phyloP scores from a whole-genome alignment of 345 rosid genomes.

The Chamaenerion angustifolium region DNA sequence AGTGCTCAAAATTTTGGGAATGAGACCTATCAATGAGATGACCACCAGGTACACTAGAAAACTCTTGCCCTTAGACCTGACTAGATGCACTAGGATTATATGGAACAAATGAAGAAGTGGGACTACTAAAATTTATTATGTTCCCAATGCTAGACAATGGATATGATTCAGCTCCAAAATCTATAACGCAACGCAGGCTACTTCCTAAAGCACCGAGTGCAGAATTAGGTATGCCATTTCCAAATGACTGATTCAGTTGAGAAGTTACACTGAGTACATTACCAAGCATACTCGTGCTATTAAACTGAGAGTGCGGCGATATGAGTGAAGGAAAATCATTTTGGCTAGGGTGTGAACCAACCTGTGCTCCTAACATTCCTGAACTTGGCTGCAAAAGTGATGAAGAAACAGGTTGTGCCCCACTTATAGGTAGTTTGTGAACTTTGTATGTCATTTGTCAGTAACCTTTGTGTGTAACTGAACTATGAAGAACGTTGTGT shows the following conservation, averaged over 20 bases:
- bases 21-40: slow-evolving; percentile 66
- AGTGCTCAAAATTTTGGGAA: slow-evolving; percentile 50
- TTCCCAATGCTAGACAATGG: slow-evolving; percentile 51
- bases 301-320: slow-evolving; percentile 59
- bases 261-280: slow-evolving; percentile 64
- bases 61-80: slow-evolving; percentile 74
- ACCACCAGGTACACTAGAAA: slow-evolving; percentile 41
- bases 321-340: slow-evolving; percentile 50
- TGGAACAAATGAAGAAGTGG: slow-evolving; percentile 44
- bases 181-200: slow-evolving; percentile 44
- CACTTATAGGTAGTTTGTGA: slow-evolving; percentile 74
- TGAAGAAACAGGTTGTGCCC: slow-evolving; percentile 56
- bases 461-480: too few relatives aligned
- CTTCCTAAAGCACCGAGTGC: slow-evolving; percentile 39
- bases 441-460: too few relatives aligned
- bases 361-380: slow-evolving; percentile 63
- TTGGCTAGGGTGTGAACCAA: slow-evolving; percentile 58
- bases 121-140: slow-evolving; percentile 47
- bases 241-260: slow-evolving; percentile 74
- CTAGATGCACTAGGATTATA: slow-evolving; percentile 49
- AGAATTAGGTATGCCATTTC: slow-evolving; percentile 51
- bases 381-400: slow-evolving; percentile 63
- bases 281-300: slow-evolving; percentile 68
- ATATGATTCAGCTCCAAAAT: slow-evolving; percentile 66
- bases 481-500: too few relatives aligned